These are phyloP conservation scores for Isoetes engelmannii DNA, from an alignment of 83 land plant genomes.

Conservation along the genomic window DNA sequence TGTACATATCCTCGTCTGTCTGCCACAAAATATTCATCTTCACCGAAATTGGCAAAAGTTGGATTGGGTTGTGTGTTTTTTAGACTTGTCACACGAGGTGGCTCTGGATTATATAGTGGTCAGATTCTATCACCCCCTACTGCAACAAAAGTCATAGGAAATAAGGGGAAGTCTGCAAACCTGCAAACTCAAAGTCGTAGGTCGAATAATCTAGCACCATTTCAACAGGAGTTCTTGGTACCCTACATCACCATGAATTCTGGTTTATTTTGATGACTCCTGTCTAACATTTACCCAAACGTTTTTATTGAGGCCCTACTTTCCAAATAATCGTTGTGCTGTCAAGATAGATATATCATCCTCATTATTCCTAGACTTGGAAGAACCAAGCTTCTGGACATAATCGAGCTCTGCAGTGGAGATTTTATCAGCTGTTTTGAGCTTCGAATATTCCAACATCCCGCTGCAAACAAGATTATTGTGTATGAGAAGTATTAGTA, in stretches of 20 bases:
- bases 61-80: conserved; percentile 46
- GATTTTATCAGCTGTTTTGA: not conserved
- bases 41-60: conserved; percentile 45
- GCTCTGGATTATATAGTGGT: conserved; percentile 34
- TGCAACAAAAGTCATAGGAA: not conserved
- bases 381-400: not conserved
- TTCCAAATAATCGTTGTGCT: conserved; percentile 30
- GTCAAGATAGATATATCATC: conserved; percentile 44
- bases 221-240: conserved; percentile 59
- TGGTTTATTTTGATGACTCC: not conserved
- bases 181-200: conserved; percentile 69
- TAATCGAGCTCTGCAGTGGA: not conserved
- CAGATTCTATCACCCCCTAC: not conserved
- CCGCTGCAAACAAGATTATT: conserved; percentile 2
- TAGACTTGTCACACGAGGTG: conserved; percentile 54
- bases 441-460: not conserved
- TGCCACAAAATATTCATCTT: conserved; percentile 38
- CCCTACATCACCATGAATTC: conserved; percentile 18
- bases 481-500: too few species aligned
- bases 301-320: conserved; percentile 18
- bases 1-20: conserved; percentile 50
- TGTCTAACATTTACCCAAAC: not conserved
- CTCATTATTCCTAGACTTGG: conserved; percentile 13
- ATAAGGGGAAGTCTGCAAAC: not conserved
- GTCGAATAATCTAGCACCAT: conserved; percentile 56